Percentiles rank a stretch among this genome's conserved stretches.
phyloP scores from a whole-genome alignment of 1,284 basidiomycete species.

The Nidula niveotomentosa region DNA sequence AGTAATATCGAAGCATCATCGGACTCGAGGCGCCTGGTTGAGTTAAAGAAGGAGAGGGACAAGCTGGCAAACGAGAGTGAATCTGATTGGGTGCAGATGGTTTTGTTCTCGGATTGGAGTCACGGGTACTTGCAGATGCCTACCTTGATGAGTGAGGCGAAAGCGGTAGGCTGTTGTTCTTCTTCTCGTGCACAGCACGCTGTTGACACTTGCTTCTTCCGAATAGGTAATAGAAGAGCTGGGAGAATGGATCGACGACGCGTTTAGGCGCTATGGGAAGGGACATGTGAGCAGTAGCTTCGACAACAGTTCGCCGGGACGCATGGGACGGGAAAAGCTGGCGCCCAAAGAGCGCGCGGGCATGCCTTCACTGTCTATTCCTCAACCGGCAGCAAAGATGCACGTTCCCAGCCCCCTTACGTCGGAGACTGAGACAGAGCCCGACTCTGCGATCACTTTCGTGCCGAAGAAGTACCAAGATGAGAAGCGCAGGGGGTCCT shows the following conservation, averaged over 20 bases:
- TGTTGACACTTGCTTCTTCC: not conserved
- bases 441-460: slow-evolving; percentile 66
- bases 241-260: slow-evolving; percentile 89
- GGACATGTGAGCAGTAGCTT: not conserved
- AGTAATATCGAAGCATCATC: slow-evolving; percentile 27
- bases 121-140: slow-evolving; percentile 97
- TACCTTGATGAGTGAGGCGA: slow-evolving; percentile 81
- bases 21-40: slow-evolving; percentile 33
- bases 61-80: slow-evolving; percentile 70
- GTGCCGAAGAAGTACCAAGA: slow-evolving; percentile 54
- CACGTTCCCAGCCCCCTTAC: slow-evolving; percentile 17
- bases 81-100: slow-evolving; percentile 95
- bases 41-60: slow-evolving; percentile 56
- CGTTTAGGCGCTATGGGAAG: slow-evolving; percentile 51
- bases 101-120: slow-evolving; percentile 88
- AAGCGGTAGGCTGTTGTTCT: slow-evolving; percentile 41
- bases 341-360: slow-evolving; percentile 6
- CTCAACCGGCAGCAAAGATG: slow-evolving; percentile 6
- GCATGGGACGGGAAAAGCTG: slow-evolving; percentile 5
- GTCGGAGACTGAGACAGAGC: slow-evolving; percentile 55
- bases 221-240: slow-evolving; percentile 76
- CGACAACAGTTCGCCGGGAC: slow-evolving; percentile 1
- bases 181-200: not conserved
- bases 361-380: slow-evolving; percentile 9
- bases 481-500: slow-evolving; percentile 10